Evolutionary conservation across 345 rosid species (phyloP), one percentile per base, ranked within the genome.

Genomic region (Linum lewisii): DNA sequence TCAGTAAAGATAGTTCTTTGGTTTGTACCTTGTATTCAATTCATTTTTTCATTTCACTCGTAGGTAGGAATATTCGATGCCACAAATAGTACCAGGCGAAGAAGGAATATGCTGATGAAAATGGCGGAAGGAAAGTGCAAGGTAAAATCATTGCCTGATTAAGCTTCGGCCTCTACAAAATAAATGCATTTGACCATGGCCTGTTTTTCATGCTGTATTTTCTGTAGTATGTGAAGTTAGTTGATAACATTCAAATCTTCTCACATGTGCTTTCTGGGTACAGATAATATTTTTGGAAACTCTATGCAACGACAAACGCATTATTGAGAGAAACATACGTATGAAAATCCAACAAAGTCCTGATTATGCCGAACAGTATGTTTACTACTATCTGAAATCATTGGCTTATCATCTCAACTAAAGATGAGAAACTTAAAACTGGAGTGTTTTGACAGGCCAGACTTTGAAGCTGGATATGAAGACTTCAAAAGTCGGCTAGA

Each of bases 11-110:
- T 6, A 54, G 26, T 21, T 23, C 29, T 22, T 37, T 34, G 19
- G 58, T 57, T 70, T 25, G 58, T 59, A 56, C 69, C 58, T 62
- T 57, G 36, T 57, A 57, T 70, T 59, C 71, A 68, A 58, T 60
- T 62, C 50, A 21, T 62, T 73, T 20, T 52, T 63, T 59, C 49
- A 59, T 60, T 45, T 63, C 24, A 34, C 47, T 53, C 79, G 59
- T 75, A 94, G 99, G 99, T 94, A 60, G 99, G 99, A 67, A 80
- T 94, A 73, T 84, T 94, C 87, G 99, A 90, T 78, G 99, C 99
- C 61, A 94, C 97, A 60, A 94, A 90, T 75, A 94, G 96, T 75
- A 78, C 74, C 67, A 81, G 93, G 63, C 71, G 47, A 54, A 75
- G 99, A 70, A 86, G 99, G 79, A 94, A 83, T 72, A 75, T 94